Percentiles rank a stretch among this genome's conserved stretches.
phyloP scores from a whole-genome alignment of 2,329 filamentous ascomycete species.

The Fusarium oligoseptatum region DNA sequence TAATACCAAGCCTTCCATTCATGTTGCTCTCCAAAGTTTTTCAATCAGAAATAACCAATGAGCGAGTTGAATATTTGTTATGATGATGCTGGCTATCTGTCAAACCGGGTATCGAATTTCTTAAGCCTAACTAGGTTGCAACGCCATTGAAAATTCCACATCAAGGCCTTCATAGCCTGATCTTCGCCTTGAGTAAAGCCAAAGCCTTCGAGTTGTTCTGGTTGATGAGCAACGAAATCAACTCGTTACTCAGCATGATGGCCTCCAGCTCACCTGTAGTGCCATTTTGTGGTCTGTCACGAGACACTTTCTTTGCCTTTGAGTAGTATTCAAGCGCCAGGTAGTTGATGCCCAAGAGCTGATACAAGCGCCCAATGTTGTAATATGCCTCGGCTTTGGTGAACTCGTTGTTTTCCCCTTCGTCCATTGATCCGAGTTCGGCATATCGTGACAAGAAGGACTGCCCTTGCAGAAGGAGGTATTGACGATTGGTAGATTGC shows the following conservation, averaged over 20 bases:
- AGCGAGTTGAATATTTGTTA: not conserved
- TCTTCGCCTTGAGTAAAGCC: conserved; percentile 44
- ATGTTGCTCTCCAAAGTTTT: not conserved
- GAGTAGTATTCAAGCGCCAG: conserved; percentile 80
- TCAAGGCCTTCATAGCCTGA: conserved; percentile 38
- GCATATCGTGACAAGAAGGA: conserved; percentile 74
- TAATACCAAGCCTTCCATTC: not conserved
- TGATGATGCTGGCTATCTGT: not conserved
- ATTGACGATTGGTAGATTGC: conserved; percentile 90
- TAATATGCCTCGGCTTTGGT: conserved; percentile 53
- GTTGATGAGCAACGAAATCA: conserved; percentile 49
- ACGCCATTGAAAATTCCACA: not conserved
- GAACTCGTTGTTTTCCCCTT: not conserved
- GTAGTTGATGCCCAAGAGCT: conserved; percentile 53
- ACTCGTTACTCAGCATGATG: conserved; percentile 51
- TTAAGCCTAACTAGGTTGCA: not conserved
- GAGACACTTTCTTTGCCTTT: conserved; percentile 47
- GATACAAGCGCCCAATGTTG: conserved; percentile 55
- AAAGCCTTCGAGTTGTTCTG: conserved; percentile 48
- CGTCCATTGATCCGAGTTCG: conserved; percentile 20
- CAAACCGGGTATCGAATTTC: not conserved
- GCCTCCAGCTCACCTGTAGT: conserved; percentile 45
- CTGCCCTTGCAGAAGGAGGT: conserved; percentile 86
- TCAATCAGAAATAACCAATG: not conserved
- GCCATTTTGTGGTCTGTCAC: conserved; percentile 1